A percentile compares a stretch with the other conserved stretches of the same genome.
phyloP scores from a whole-genome alignment of 371 early-diverging fungal genomes.

The Saksenaea oblongispora region DNA sequence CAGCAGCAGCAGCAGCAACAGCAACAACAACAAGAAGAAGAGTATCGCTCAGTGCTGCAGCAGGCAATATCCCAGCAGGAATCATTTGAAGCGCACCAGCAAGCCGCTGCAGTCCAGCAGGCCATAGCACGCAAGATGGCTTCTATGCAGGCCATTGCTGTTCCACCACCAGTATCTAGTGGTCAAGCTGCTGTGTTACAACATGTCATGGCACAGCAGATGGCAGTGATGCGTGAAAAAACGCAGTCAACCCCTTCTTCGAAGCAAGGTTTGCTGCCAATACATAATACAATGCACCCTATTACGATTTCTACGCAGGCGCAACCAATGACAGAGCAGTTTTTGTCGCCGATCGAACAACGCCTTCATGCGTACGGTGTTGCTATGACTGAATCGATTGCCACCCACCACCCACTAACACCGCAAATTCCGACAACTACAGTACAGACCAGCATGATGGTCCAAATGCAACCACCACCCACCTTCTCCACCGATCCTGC shows the following conservation, averaged over 20 bases:
- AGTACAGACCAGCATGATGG: not conserved
- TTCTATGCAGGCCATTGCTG: not conserved
- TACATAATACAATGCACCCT: not conserved
- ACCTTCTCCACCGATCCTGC: not conserved
- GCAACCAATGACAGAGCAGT: conserved; percentile 1
- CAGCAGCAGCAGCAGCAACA: not conserved
- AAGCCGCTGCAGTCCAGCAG: not conserved
- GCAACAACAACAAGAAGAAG: too few species aligned
- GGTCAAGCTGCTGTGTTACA: conserved; percentile 12
- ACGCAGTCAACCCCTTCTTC: not conserved
- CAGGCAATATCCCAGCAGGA: not conserved
- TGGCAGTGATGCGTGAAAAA: conserved; percentile 14
- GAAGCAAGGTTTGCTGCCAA: not conserved
- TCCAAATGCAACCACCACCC: not conserved
- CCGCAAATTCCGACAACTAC: not conserved
- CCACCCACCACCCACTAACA: not conserved
- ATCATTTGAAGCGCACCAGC: not conserved
- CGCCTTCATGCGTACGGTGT: not conserved
- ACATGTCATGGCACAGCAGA: conserved; percentile 20
- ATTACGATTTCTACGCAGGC: not conserved
- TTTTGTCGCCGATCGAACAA: not conserved
- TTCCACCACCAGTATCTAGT: not conserved
- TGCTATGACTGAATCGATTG: not conserved
- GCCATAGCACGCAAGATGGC: not conserved
- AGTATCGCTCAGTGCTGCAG: not conserved